Percentiles rank a stretch among this genome's conserved stretches.
These are phyloP conservation scores for Fonsecaea pedrosoi DNA, from an alignment of 2,329 filamentous ascomycete species.

Conservation along the genomic window DNA sequence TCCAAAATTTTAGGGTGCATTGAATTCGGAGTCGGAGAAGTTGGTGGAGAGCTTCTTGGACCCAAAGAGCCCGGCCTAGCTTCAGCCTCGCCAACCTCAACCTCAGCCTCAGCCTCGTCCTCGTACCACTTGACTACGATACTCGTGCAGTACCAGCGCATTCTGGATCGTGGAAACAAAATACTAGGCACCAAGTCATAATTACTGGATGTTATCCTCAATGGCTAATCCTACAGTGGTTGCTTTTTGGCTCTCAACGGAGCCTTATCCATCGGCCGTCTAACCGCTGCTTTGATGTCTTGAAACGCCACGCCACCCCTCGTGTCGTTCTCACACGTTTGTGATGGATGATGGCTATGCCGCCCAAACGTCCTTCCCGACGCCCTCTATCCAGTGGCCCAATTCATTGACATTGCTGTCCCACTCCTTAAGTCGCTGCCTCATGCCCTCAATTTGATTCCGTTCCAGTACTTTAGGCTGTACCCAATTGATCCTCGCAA, in stretches of 20 bases:
- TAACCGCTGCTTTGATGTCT: constrained; percentile 1
- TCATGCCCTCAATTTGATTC: constrained; percentile 93
- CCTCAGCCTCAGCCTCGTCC: not conserved
- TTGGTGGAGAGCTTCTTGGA: not conserved
- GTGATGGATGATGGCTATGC: constrained; percentile 56
- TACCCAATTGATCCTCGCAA: constrained; percentile 97
- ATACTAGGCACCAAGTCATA: not conserved
- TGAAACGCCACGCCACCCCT: constrained; percentile 36
- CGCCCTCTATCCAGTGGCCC: constrained; percentile 94
- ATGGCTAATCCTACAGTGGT: constrained; percentile 15
- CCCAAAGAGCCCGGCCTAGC: not conserved
- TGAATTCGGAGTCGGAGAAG: not conserved
- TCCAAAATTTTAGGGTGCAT: constrained; percentile 21
- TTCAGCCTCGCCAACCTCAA: not conserved
- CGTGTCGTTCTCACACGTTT: constrained; percentile 16
- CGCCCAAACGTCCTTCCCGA: constrained; percentile 95
- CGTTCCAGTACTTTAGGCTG: constrained; percentile 97
- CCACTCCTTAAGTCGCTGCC: constrained; percentile 87
- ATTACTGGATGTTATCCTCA: not conserved
- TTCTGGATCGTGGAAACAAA: too few relatives aligned
- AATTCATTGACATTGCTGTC: constrained; percentile 94
- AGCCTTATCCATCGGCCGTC: not conserved
- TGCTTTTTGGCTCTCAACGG: not conserved
- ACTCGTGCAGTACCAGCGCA: too few relatives aligned
- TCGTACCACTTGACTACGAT: not conserved